Evolutionary conservation across 805 yeast species (phyloP), one percentile per base, ranked within the genome.

Genomic region (Saccharomycopsis sp.): DNA sequence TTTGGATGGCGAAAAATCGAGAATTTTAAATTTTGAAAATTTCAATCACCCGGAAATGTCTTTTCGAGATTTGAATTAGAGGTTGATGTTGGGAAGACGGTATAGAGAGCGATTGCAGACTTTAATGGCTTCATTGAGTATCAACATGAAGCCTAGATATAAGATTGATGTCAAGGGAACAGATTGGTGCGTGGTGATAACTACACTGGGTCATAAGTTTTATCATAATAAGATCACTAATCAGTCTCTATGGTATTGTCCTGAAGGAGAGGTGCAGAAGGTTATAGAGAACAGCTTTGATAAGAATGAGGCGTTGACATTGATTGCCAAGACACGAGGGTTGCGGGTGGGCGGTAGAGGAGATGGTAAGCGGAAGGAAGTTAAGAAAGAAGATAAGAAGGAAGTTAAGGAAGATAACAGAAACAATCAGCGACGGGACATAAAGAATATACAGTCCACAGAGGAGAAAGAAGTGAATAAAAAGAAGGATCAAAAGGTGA

Each of bases 151-250:
- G n/a, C 62, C 61, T 3, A 23, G 38, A 15, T 58, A 53, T 47
- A 54, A 61, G 29, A 22, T 61, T 8, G 57, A 49, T 14, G 49
- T 61, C 12, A 29, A 42, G 2, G 52, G 47, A 12, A 17, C 71
- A 20, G 70, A 68, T 2, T 81, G 83, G 84, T 42, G 58, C 2
- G 58, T 80, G n/a, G 71, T 79, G 1, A 68, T 80, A 22, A 69
- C 76, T 15, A 67, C 68, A 22, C 66, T 70, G 7, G 84, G 83
- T 0, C 57, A 71, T 2, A 74, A 78, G 58, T 79, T 74, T 65
- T 79, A 72, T 52, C 66, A 73, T 58, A 72, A 78, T 62, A 44
- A 34, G 0, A 57, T 47, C 1, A 66, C 73, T 0, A 61, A 65
- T 7, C 59, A 58, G 47, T 72, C 78, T 1, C 56, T 61, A 2